A percentile compares a stretch with the other conserved stretches of the same genome.
Conservation (phyloP, 2,329 filamentous ascomycete species). For the Aspergillus puulaauensis region DNA sequence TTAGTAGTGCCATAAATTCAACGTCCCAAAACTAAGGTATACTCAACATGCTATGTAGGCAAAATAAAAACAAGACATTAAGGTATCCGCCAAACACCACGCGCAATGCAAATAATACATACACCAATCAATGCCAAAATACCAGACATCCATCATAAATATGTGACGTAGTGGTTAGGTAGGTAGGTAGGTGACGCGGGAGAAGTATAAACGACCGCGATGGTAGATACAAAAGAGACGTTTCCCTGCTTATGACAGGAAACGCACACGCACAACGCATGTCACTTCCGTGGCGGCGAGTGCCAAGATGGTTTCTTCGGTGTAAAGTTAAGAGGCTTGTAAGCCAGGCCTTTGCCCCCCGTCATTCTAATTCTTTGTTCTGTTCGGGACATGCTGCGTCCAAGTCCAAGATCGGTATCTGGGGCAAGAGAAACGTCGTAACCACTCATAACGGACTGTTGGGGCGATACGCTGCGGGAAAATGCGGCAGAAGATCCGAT, state of each 20-base stretch:
- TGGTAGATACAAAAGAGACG: neutral
- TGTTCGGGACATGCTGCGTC: conserved; percentile 42
- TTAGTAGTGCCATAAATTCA: conserved; percentile 11
- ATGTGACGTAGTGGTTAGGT: neutral
- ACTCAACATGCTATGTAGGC: neutral
- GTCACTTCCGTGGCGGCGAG: conserved; percentile 11
- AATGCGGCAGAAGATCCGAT: conserved; percentile 23
- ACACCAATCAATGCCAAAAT: conserved; percentile 1
- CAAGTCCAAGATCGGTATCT: conserved; percentile 37
- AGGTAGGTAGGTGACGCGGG: too few relatives aligned
- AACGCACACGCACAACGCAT: neutral
- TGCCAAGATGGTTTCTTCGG: conserved; percentile 18
- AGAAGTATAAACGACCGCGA: neutral
- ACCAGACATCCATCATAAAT: conserved; percentile 3
- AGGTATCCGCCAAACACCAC: conserved; percentile 2
- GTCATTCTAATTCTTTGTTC: conserved; percentile 45
- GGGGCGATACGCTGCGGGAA: conserved; percentile 31
- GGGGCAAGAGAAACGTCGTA: conserved; percentile 44
- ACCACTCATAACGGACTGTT: conserved; percentile 33
- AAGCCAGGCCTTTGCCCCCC: conserved; percentile 44
- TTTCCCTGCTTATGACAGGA: neutral
- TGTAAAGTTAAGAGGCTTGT: conserved; percentile 37
- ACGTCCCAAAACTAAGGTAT: conserved; percentile 2
- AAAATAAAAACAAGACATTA: neutral
- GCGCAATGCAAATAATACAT: conserved; percentile 14